These are phyloP conservation scores for Pseudohalonectria lignicola DNA, from an alignment of 2,329 filamentous ascomycete genomes.

Conservation along the genomic window DNA sequence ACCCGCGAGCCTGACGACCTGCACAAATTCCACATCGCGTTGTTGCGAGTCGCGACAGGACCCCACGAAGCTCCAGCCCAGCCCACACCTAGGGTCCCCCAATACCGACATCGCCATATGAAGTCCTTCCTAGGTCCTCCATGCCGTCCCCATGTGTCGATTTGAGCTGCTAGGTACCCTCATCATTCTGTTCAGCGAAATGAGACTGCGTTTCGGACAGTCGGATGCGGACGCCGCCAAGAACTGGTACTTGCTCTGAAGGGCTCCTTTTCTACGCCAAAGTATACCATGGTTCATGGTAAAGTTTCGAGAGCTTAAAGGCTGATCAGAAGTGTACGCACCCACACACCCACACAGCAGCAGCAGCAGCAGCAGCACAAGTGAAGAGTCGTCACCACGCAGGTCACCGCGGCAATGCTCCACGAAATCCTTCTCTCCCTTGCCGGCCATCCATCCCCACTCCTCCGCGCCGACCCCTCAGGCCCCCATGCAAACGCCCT, in stretches of 20 bases:
- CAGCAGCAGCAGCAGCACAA: conserved; percentile 1
- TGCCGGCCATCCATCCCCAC: conserved; percentile 83
- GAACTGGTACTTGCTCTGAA: background rate
- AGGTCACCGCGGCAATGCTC: conserved; percentile 53
- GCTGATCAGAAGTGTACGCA: no score
- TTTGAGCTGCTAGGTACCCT: conserved; percentile 10
- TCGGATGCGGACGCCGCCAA: background rate
- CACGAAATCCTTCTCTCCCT: conserved; percentile 97
- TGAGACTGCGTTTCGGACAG: conserved; percentile 1
- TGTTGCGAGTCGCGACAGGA: no score
- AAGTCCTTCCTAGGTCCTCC: no score
- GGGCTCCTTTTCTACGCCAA: no score
- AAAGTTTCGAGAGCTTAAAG: no score
- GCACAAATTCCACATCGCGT: no score
- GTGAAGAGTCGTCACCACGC: background rate
- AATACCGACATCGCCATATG: no score
- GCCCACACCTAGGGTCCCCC: no score
- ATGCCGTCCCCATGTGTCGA: conserved; percentile 7
- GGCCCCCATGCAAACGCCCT: conserved; percentile 32
- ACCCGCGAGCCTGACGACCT: no score
- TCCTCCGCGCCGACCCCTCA: conserved; percentile 52
- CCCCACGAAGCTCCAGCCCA: no score
- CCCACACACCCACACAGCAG: background rate
- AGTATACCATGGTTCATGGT: no score
- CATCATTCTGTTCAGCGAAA: conserved; percentile 8